Evolutionary conservation across 805 yeast species (phyloP).

Genomic region (Candida vartiovaarae): DNA sequence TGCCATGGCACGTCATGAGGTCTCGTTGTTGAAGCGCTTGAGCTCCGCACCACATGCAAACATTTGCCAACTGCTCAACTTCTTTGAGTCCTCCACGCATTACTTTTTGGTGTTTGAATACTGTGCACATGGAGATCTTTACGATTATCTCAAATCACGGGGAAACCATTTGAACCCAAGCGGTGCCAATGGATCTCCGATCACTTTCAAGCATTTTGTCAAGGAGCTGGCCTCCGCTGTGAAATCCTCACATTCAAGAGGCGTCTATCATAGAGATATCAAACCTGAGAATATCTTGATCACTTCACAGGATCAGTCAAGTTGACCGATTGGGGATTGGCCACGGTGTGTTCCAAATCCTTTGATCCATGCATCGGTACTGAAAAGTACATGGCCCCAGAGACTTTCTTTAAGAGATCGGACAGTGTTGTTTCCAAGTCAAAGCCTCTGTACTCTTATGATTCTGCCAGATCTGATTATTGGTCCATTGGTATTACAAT

Average conservation of each 20-base stretch:
- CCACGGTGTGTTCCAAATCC: slow-evolving; percentile 33
- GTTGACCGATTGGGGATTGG: slow-evolving; percentile 70
- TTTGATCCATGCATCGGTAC: slow-evolving; percentile 51
- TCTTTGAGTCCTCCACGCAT: slow-evolving; percentile 46
- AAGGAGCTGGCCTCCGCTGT: slow-evolving; percentile 48
- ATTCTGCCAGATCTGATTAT: slow-evolving; percentile 70
- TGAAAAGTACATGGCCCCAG: slow-evolving; percentile 92
- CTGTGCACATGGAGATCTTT: slow-evolving; percentile 60
- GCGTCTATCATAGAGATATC: slow-evolving; percentile 63
- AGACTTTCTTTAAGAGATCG: slow-evolving; percentile 47
- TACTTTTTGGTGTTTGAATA: slow-evolving; percentile 58
- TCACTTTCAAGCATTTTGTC: slow-evolving; percentile 31
- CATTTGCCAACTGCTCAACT: slow-evolving; percentile 52
- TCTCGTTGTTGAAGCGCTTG: slow-evolving; percentile 29
- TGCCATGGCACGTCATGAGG: slow-evolving; percentile 48
- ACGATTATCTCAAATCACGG: slow-evolving; percentile 38
- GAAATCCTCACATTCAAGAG: slow-evolving; percentile 45
- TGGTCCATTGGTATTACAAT: slow-evolving; percentile 87
- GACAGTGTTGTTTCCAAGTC: neutral
- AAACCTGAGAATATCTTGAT: slow-evolving; percentile 68
- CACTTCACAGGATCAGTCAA: slow-evolving; percentile 45
- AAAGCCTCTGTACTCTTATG: slow-evolving; percentile 33
- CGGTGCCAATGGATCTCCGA: slow-evolving; percentile 10
- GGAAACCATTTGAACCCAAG: slow-evolving; percentile 16
- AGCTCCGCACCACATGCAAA: slow-evolving; percentile 31